Evolutionary conservation across 108 stramenopile species (phyloP).

Genomic region (Pseudonitzschia multistriata): DNA sequence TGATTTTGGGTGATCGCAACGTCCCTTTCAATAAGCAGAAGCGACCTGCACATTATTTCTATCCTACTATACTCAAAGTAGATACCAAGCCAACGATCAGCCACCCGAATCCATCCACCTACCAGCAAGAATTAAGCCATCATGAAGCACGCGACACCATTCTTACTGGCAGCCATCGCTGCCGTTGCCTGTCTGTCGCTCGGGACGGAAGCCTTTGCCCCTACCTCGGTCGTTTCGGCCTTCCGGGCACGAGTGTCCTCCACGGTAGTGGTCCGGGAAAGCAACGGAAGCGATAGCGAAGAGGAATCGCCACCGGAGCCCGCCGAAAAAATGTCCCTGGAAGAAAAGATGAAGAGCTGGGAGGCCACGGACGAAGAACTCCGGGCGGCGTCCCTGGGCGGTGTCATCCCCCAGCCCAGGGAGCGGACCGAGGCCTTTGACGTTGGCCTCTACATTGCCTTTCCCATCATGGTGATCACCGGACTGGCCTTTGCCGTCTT

Average conservation of each 20-base stretch:
- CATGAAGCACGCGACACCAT: background rate
- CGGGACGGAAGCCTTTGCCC: slow-evolving; percentile 1
- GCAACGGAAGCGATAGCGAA: background rate
- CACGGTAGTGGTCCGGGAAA: background rate
- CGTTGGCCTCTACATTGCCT: slow-evolving; percentile 66
- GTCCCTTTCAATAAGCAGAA: too few relatives aligned
- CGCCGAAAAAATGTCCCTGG: slow-evolving; percentile 35
- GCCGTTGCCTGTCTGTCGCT: background rate
- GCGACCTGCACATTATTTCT: too few relatives aligned
- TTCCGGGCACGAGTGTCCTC: background rate
- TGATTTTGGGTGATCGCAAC: too few relatives aligned
- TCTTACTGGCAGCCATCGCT: background rate
- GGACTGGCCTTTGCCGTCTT: slow-evolving; percentile 58
- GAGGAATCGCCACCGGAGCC: background rate
- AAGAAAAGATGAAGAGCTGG: slow-evolving; percentile 81
- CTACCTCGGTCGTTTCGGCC: background rate
- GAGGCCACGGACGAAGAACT: slow-evolving; percentile 81
- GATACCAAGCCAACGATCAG: background rate
- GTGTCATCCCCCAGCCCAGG: slow-evolving; percentile 37
- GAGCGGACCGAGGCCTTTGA: slow-evolving; percentile 68
- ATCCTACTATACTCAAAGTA: too few relatives aligned
- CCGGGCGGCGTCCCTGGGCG: slow-evolving; percentile 65
- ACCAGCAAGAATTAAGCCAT: too few relatives aligned
- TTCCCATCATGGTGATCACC: slow-evolving; percentile 64
- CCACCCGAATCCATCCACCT: too few relatives aligned